Percentiles rank a stretch among this genome's conserved stretches.
These are phyloP conservation scores for Rachicladosporium sp. DNA, from an alignment of 2,329 filamentous ascomycete genomes.

Conservation along the genomic window DNA sequence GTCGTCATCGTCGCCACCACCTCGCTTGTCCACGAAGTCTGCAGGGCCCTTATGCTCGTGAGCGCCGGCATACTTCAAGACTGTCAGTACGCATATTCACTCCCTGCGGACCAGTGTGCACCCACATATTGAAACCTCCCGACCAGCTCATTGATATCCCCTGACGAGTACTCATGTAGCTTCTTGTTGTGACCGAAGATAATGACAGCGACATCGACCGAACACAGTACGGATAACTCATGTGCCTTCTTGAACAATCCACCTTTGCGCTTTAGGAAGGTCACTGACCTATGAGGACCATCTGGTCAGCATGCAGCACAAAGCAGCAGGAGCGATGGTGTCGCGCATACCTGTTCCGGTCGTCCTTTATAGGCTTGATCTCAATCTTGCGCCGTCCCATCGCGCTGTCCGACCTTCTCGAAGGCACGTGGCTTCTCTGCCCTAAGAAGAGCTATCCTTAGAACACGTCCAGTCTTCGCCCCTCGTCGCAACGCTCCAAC, in stretches of 20 bases:
- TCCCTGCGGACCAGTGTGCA: conserved; percentile 17
- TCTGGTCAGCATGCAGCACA: conserved; percentile 2
- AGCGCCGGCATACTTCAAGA: conserved; percentile 66
- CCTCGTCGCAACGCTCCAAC: too few relatives aligned
- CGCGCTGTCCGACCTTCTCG: background rate
- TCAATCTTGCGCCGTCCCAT: conserved; percentile 99
- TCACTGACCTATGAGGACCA: conserved; percentile 29
- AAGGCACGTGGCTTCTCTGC: too few relatives aligned
- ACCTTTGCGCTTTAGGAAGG: conserved; percentile 96
- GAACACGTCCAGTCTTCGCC: too few relatives aligned
- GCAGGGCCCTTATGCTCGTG: conserved; percentile 93
- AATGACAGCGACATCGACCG: conserved; percentile 95
- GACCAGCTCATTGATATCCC: conserved; percentile 84
- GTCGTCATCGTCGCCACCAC: conserved; percentile 57
- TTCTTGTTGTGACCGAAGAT: conserved; percentile 99
- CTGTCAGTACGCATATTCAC: conserved; percentile 13
- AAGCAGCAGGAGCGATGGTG: background rate
- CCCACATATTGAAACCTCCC: conserved; percentile 81
- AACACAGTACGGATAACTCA: conserved; percentile 93
- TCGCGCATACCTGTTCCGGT: conserved; percentile 10
- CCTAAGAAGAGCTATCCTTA: too few relatives aligned
- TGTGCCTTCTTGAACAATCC: conserved; percentile 99
- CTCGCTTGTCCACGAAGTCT: conserved; percentile 73
- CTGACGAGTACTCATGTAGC: conserved; percentile 95
- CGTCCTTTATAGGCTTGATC: conserved; percentile 88